These are phyloP conservation scores for Phylloboletellus chloephorus DNA, from an alignment of 1,284 basidiomycete species.

Conservation along the genomic window DNA sequence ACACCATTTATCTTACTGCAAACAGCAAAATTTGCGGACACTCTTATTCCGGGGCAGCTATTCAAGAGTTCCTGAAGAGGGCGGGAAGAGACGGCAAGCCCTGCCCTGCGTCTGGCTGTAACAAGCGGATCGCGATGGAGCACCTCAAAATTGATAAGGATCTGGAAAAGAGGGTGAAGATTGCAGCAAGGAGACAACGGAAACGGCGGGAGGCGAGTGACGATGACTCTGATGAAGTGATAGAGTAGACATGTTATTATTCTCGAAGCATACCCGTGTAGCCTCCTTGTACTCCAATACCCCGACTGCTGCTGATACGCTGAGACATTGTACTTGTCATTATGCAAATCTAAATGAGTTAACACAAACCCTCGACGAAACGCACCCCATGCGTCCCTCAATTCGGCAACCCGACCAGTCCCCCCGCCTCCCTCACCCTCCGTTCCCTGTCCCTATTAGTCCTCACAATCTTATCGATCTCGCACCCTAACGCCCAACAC, in stretches of 20 bases:
- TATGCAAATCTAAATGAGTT: background rate
- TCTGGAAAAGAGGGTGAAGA: conserved; percentile 57
- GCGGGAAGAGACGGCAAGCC: conserved; percentile 34
- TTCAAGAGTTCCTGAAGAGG: conserved; percentile 48
- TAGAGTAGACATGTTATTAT: conserved; percentile 43
- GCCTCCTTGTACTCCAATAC: background rate
- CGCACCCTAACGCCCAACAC: conserved; percentile 81
- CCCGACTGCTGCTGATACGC: background rate
- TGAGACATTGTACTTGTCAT: background rate
- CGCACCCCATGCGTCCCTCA: conserved; percentile 3
- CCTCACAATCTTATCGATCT: conserved; percentile 73
- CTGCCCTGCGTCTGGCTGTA: conserved; percentile 71
- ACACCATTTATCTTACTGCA: conserved; percentile 3
- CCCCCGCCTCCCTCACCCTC: conserved; percentile 52
- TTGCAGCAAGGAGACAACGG: conserved; percentile 45
- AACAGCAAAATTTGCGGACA: conserved; percentile 60
- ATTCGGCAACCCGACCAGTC: conserved; percentile 33
- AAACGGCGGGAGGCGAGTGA: conserved; percentile 48
- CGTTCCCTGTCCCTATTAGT: conserved; percentile 53
- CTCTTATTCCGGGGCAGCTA: conserved; percentile 63
- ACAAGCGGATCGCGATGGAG: conserved; percentile 45
- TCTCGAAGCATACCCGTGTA: conserved; percentile 9
- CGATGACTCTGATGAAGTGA: conserved; percentile 57
- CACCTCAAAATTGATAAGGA: conserved; percentile 52
- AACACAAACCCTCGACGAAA: background rate